phyloP scores from a whole-genome alignment of 441 rosid species.

The Pelargonium cotyledonis region DNA sequence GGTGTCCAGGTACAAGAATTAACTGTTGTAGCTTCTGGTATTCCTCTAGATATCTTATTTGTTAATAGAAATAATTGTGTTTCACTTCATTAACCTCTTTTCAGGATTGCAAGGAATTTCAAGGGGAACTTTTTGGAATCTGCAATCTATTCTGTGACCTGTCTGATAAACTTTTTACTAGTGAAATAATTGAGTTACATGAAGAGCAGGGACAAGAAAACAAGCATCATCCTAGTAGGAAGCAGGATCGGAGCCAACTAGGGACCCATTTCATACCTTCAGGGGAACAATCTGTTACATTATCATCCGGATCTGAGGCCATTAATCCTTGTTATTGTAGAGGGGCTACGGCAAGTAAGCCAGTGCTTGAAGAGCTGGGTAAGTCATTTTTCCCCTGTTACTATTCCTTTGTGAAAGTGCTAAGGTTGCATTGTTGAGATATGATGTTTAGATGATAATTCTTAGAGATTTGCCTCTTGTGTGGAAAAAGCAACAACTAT shows the following conservation, averaged over 20 bases:
- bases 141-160: constrained; percentile 86
- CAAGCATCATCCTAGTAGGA: constrained; percentile 10
- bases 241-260: constrained; percentile 27
- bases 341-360: constrained; percentile 27
- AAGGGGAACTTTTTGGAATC: constrained; percentile 91
- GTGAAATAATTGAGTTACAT: constrained; percentile 62
- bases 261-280: constrained; percentile 19
- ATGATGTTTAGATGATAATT: not conserved
- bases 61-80: not conserved
- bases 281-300: constrained; percentile 17
- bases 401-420: not conserved
- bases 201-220: constrained; percentile 35
- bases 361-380: constrained; percentile 60
- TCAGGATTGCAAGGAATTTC: constrained; percentile 88
- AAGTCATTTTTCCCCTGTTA: constrained; percentile 18
- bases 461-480: no score
- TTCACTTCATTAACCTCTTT: constrained; percentile 16
- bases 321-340: constrained; percentile 21
- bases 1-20: constrained; percentile 66
- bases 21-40: constrained; percentile 1
- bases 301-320: constrained; percentile 16
- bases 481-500: no score
- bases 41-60: not conserved
- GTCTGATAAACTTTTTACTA: constrained; percentile 81
- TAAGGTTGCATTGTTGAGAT: not conserved